These are phyloP conservation scores for Castanea sativa DNA, from an alignment of 306 rosid species.

Conservation along the genomic window DNA sequence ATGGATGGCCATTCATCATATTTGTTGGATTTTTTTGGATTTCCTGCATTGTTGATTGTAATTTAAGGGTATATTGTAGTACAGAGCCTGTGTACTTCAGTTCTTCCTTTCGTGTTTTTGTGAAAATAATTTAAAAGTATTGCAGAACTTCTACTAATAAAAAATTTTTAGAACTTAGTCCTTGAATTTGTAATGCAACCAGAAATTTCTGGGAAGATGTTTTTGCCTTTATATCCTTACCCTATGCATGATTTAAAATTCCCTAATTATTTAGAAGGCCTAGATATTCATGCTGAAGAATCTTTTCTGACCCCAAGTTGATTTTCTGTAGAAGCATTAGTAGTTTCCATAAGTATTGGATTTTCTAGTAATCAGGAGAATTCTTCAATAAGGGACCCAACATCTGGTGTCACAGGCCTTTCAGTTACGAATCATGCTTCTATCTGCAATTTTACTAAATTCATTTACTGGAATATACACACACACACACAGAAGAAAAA, in stretches of 20 bases:
- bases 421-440: too few species aligned
- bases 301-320: background rate
- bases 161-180: background rate
- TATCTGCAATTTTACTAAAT: too few species aligned
- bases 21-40: background rate
- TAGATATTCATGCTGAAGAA: background rate
- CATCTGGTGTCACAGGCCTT: too few species aligned
- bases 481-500: too few species aligned
- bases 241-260: conserved; percentile 12
- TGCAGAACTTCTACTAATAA: too few species aligned
- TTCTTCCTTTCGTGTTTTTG: too few species aligned
- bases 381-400: background rate
- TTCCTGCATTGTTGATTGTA: background rate
- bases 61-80: too few species aligned
- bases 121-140: too few species aligned
- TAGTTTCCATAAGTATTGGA: background rate
- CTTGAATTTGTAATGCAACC: background rate
- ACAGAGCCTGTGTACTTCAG: too few species aligned
- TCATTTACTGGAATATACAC: too few species aligned
- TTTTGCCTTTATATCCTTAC: background rate
- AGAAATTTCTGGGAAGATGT: background rate
- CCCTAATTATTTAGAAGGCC: background rate
- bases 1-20: background rate
- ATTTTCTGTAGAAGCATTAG: background rate
- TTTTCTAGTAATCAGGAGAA: background rate